These are phyloP conservation scores for Vitis hybrid DNA, from an alignment of 177 flowering plant species.

Conservation along the genomic window DNA sequence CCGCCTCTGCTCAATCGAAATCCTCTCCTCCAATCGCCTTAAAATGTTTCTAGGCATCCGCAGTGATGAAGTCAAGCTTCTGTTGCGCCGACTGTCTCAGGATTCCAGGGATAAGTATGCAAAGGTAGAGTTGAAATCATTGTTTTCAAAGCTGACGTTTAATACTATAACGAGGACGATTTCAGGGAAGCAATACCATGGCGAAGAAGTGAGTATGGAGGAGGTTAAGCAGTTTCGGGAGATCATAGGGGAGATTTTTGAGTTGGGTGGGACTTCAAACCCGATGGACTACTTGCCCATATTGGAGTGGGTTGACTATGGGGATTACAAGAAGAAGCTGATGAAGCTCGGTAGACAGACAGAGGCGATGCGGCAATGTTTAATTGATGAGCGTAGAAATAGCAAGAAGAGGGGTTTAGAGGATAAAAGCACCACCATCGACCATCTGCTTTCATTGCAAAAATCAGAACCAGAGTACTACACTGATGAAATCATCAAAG, in stretches of 20 bases:
- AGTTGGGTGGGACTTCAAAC: too few species aligned
- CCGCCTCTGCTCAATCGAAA: too few species aligned
- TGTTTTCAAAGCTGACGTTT: background rate
- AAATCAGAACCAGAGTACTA: slow-evolving; percentile 27
- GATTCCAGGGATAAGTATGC: too few species aligned
- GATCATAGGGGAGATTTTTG: too few species aligned
- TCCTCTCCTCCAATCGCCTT: too few species aligned
- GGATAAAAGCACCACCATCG: background rate
- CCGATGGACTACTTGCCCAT: background rate
- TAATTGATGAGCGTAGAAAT: slow-evolving; percentile 14
- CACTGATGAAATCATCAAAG: slow-evolving; percentile 37
- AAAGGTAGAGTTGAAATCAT: background rate
- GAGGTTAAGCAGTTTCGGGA: too few species aligned
- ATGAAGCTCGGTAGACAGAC: background rate
- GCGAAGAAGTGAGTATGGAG: background rate
- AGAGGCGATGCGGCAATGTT: slow-evolving; percentile 10
- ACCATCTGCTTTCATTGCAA: background rate
- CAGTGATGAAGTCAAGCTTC: background rate
- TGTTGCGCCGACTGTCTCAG: background rate
- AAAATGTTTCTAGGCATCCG: background rate
- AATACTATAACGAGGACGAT: background rate
- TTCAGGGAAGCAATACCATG: background rate
- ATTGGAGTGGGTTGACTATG: background rate
- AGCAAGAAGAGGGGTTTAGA: background rate
- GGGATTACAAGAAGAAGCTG: slow-evolving; percentile 3